Percentiles rank a stretch among this genome's conserved stretches.
Conservation (phyloP, 768 basidiomycete species). For the Boletellus ananiceps region DNA sequence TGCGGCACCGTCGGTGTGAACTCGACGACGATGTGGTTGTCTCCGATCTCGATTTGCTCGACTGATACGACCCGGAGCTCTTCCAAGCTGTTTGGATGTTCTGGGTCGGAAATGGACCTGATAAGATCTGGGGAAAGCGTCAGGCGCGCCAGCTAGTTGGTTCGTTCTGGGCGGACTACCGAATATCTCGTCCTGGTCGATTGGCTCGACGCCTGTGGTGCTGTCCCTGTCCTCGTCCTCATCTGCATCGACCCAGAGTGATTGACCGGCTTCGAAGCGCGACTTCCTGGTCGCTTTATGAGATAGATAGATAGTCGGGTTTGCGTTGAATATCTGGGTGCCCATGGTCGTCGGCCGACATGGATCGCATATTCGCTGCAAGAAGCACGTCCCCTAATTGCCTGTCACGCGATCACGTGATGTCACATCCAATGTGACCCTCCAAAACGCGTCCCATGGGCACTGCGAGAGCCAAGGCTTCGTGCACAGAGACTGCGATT, state of each 20-base stretch:
- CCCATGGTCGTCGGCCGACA: slow-evolving; percentile 36
- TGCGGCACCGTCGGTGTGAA: slow-evolving; percentile 98
- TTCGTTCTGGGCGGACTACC: slow-evolving; percentile 43
- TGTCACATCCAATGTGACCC: slow-evolving; percentile 5
- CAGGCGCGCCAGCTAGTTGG: not conserved
- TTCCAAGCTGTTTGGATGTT: slow-evolving; percentile 91
- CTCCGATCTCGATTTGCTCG: slow-evolving; percentile 64
- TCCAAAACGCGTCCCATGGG: slow-evolving; percentile 18
- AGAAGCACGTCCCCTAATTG: slow-evolving; percentile 8
- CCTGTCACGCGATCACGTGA: slow-evolving; percentile 22
- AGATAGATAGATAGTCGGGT: slow-evolving; percentile 73
- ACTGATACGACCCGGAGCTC: slow-evolving; percentile 93
- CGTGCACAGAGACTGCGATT: not conserved
- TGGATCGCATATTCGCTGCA: slow-evolving; percentile 5
- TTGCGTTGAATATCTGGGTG: slow-evolving; percentile 77
- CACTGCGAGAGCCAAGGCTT: not conserved
- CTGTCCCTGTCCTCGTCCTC: slow-evolving; percentile 36
- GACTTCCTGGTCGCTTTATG: slow-evolving; percentile 44
- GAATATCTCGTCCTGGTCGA: slow-evolving; percentile 91
- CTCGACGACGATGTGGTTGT: slow-evolving; percentile 77
- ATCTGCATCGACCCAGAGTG: slow-evolving; percentile 59
- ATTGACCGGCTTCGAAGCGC: slow-evolving; percentile 38
- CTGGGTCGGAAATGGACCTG: slow-evolving; percentile 89
- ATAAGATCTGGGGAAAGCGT: slow-evolving; percentile 65
- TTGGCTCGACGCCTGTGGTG: slow-evolving; percentile 49